Evolutionary conservation across 352 stramenopile species (phyloP).

Genomic region (Pythium dissotocum): DNA sequence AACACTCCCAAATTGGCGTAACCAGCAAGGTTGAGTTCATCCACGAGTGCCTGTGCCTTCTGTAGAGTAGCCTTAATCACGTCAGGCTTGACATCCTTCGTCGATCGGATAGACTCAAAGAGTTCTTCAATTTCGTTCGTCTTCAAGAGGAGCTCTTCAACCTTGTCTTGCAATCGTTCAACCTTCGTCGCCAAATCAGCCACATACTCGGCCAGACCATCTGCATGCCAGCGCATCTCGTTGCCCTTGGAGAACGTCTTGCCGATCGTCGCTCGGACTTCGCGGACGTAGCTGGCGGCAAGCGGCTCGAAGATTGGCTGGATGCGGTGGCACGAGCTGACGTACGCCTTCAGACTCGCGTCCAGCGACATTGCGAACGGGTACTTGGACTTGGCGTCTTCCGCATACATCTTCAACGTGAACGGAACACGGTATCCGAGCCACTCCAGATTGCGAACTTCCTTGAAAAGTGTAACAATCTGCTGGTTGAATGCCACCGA

Average conservation of each 20-base stretch:
- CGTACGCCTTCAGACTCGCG: conserved; percentile 95
- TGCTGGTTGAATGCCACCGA: conserved; percentile 96
- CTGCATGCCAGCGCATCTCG: conserved; percentile 89
- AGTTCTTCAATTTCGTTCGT: conserved; percentile 91
- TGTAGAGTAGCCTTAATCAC: conserved; percentile 66
- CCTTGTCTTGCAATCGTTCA: conserved; percentile 97
- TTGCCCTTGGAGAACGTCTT: conserved; percentile 89
- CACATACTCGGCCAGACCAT: conserved; percentile 87
- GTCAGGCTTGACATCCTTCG: conserved; percentile 51
- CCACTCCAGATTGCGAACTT: conserved; percentile 99
- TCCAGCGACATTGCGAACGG: conserved; percentile 97
- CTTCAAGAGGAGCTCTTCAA: conserved; percentile 95
- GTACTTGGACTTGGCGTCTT: conserved; percentile 97
- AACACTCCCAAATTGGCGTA: conserved; percentile 93
- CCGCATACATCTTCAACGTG: conserved; percentile 93
- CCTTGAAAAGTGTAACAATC: conserved; percentile 98
- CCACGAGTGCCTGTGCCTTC: conserved; percentile 91
- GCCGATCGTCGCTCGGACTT: conserved; percentile 83
- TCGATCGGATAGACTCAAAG: conserved; percentile 74
- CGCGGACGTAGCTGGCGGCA: conserved; percentile 70
- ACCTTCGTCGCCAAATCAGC: conserved; percentile 91
- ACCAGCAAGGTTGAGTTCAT: conserved; percentile 94
- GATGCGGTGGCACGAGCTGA: conserved; percentile 71
- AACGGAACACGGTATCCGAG: conserved; percentile 96
- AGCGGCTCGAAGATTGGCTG: conserved; percentile 84